Evolutionary conservation across 768 basidiomycete species (phyloP).

Genomic region (Mrakia gelida): DNA sequence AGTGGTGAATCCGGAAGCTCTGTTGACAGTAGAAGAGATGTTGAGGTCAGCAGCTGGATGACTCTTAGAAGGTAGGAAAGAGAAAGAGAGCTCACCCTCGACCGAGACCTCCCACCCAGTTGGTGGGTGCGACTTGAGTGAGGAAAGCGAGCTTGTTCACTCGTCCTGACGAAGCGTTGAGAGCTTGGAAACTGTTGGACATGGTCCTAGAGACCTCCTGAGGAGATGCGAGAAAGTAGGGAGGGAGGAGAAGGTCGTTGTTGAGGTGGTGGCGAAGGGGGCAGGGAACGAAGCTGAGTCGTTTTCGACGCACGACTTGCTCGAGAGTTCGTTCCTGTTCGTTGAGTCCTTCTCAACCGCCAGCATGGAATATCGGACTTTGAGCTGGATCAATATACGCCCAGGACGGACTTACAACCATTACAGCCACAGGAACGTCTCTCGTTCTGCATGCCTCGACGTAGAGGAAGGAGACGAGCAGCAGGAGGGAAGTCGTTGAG

Average conservation of each 20-base stretch:
- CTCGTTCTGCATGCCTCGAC: no score
- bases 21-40: conserved; percentile 40
- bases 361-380: no score
- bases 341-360: no score
- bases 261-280: neutral
- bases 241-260: neutral
- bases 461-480: no score
- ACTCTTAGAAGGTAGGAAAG: neutral
- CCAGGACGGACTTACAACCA: no score
- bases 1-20: conserved; percentile 95
- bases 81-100: conserved; percentile 63
- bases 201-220: neutral
- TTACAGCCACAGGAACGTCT: no score
- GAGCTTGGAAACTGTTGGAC: conserved; percentile 31
- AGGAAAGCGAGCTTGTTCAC: conserved; percentile 76
- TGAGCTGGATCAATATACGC: no score
- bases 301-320: no score
- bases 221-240: no score
- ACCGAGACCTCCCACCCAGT: conserved; percentile 97
- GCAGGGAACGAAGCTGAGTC: no score
- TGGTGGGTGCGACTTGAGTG: conserved; percentile 89
- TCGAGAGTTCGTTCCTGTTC: no score
- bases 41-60: neutral
- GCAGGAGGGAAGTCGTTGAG: no score
- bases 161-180: conserved; percentile 27